Percentiles rank a stretch among this genome's conserved stretches.
phyloP scores from a whole-genome alignment of 257 asterid species.

The Solanum infundibuliforme region DNA sequence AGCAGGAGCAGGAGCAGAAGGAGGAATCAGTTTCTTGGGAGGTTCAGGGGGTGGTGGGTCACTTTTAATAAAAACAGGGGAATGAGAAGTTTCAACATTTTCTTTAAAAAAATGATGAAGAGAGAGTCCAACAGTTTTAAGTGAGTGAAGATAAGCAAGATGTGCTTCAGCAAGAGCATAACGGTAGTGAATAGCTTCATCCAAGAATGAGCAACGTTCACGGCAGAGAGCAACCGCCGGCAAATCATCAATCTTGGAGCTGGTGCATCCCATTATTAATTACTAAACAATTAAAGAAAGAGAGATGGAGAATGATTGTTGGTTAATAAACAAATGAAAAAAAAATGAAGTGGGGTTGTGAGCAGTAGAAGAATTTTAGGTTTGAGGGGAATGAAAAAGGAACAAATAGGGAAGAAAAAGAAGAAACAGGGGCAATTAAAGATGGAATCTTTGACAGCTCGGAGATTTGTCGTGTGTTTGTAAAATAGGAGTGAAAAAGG shows the following conservation, averaged over 20 bases:
- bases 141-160: conserved; percentile 3
- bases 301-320: background rate
- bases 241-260: conserved; percentile 13
- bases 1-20: background rate
- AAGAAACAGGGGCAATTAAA: background rate
- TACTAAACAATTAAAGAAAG: background rate
- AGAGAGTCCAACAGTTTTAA: background rate
- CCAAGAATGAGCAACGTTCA: conserved; percentile 8
- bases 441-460: conserved; percentile 15
- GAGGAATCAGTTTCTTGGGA: conserved; percentile 17
- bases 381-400: background rate
- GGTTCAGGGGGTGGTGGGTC: conserved; percentile 42
- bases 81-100: background rate
- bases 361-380: background rate
- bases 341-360: background rate
- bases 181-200: conserved; percentile 12
- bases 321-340: background rate
- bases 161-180: conserved; percentile 10
- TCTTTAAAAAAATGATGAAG: background rate
- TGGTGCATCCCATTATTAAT: conserved; percentile 11
- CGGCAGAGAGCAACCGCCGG: conserved; percentile 18
- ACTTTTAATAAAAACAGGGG: conserved; percentile 44
- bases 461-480: conserved; percentile 1
- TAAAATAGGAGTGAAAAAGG: background rate
- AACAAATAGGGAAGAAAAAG: background rate